Evolutionary conservation across 2,329 filamentous ascomycete genomes (phyloP).

Genomic region (Pestalotiopsis fici): DNA sequence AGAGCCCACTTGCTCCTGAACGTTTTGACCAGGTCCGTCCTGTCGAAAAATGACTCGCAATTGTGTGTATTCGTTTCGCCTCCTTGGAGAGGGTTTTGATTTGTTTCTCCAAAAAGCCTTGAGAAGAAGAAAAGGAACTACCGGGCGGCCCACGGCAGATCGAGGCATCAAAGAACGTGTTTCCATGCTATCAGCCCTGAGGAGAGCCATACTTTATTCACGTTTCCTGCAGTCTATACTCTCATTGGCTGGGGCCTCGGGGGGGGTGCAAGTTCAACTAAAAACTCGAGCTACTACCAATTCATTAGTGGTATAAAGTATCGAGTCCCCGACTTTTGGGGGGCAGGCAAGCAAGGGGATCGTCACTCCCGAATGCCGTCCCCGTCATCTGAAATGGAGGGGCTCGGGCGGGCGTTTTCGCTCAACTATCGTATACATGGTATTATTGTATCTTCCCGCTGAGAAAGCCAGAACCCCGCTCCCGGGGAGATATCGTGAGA

Average conservation of each 20-base stretch:
- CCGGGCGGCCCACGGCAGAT: background rate
- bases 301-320: too few relatives aligned
- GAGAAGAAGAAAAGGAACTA: background rate
- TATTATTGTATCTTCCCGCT: background rate
- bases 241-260: constrained; percentile 4
- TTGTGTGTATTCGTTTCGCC: background rate
- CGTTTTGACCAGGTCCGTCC: too few relatives aligned
- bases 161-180: background rate
- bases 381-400: background rate
- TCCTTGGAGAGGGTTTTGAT: background rate
- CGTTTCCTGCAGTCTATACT: background rate
- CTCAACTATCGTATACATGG: background rate
- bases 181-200: background rate
- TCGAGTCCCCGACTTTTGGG: background rate
- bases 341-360: background rate
- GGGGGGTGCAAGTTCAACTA: background rate
- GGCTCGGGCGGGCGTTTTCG: too few relatives aligned
- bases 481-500: background rate
- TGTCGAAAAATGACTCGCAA: constrained; percentile 3
- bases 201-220: background rate
- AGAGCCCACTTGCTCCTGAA: background rate
- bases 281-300: background rate
- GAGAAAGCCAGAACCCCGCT: background rate
- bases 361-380: background rate
- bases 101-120: background rate